Evolutionary conservation across 805 yeast species (phyloP), one percentile per base, ranked within the genome.

Genomic region (Kodamaea kaohsiungensis): DNA sequence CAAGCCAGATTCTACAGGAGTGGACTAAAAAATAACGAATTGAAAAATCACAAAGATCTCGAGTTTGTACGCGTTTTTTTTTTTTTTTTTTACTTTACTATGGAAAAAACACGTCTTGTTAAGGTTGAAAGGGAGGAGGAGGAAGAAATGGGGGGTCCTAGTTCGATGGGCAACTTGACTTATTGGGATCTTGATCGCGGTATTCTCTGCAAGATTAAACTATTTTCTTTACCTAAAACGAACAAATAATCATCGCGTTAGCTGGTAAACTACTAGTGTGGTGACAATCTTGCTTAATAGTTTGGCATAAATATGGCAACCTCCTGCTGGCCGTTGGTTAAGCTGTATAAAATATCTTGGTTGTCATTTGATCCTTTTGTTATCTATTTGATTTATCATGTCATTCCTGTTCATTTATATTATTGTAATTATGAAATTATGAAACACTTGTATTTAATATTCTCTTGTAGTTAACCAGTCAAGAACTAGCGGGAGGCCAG

Each of bases 381-480:
- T n/a, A n/a, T n/a, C n/a, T n/a, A n/a, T n/a, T n/a, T n/a, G n/a
- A n/a, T n/a, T n/a, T n/a, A n/a, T n/a, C n/a, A n/a, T n/a, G n/a
- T n/a, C n/a, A n/a, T n/a, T n/a, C n/a, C n/a, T n/a, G n/a, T n/a
- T 12, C 8, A 30, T 30, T 30, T 30, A 12, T 30, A 27, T 12
- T 30, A 30, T 30, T 30, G 35, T 9, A 8, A 30, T 30, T 30
- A 9, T 30, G 10, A 9, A 30, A 2, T 30, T 3, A 2, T 30
- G 35, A 30, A 27, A 27, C 9, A 27, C 9, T 27, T 27, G 35
- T 38, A 7, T 19, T 46, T 53, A 63, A 46, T 56, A 60, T 22
- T 58, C 63, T 43, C 65, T 52, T 2, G 62, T 39, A 1, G 59
- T 53, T 12, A 71, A 56, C 74, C 75, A 71, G 35, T 67, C 63